Conservation (phyloP, 345 rosid species). For the Lumnitzera littorea region DNA sequence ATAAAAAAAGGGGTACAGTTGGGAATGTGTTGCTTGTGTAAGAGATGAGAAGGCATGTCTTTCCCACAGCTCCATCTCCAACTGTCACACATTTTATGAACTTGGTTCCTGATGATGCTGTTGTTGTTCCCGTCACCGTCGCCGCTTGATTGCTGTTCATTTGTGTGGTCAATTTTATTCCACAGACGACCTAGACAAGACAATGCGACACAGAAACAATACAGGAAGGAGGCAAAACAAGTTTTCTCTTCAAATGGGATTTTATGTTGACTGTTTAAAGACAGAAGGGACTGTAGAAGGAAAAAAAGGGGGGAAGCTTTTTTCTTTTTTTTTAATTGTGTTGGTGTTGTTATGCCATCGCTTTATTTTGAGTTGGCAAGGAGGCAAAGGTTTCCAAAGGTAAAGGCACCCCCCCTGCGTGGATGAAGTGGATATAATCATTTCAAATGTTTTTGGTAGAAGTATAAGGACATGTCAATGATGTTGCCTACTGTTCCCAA, state of each 20-base stretch:
- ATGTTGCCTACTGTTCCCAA: too few species aligned
- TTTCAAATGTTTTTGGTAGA: too few species aligned
- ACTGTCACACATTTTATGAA: constrained; percentile 91
- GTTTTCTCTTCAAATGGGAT: too few species aligned
- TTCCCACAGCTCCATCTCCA: constrained; percentile 94
- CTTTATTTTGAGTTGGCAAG: constrained; percentile 60
- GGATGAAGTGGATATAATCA: too few species aligned
- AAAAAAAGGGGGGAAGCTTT: too few species aligned
- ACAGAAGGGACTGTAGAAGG: too few species aligned
- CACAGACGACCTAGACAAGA: too few species aligned
- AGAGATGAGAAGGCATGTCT: constrained; percentile 84
- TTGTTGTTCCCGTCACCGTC: constrained; percentile 7
- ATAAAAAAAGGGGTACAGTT: constrained; percentile 24
- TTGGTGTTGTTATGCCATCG: constrained; percentile 12
- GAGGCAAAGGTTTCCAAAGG: constrained; percentile 23
- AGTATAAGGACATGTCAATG: too few species aligned
- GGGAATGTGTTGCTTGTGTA: constrained; percentile 91
- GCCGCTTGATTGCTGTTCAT: constrained; percentile 5
- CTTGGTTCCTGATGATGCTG: constrained; percentile 38
- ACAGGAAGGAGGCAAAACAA: too few species aligned
- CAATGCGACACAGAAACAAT: too few species aligned
- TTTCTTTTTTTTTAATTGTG: background rate
- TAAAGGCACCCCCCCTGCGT: too few species aligned
- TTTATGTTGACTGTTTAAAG: too few species aligned
- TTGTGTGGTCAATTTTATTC: background rate